Base-by-base conservation (phyloP, 169 alveolate species). In the Cyclospora cayetanensis region DNA sequence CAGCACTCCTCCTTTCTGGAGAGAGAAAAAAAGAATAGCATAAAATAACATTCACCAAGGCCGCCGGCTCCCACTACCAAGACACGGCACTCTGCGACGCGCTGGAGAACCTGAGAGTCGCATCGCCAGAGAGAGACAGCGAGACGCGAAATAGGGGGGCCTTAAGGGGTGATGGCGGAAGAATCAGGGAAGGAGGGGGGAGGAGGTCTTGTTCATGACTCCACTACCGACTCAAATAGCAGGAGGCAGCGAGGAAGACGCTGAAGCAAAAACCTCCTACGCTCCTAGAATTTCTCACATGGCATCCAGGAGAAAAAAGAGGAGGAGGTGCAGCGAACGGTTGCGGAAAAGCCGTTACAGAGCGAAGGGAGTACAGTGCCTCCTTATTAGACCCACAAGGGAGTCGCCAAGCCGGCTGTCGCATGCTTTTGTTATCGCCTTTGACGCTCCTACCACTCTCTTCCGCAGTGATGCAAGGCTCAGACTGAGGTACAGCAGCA, bases 61-160 rank as follows among this genome's bases (percentile, higher is more conserved):
- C 94, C 94, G 11, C 94, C 94, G 1, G 94, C 94, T 2, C 94
- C 94, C 52, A 91, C 87, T 18, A 91, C 94, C 39, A 91, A 72
- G 31, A 91, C 94, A 1, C 68, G 85, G 70, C 82, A 55, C 50
- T 84, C 82, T 1, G 34, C 82, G 37, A 37, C 65, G 27, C 29
- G 82, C 31, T 60, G 39, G 37, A 39, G 85, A 18, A 72, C 72
- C 72, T 60, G 72, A 12, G 2, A n/a, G n/a, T n/a, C n/a, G n/a
- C n/a, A n/a, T n/a, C n/a, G n/a, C n/a, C n/a, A n/a, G n/a, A n/a
- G n/a, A n/a, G n/a, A n/a, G n/a, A n/a, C n/a, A n/a, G n/a, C n/a
- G n/a, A n/a, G n/a, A n/a, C n/a, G n/a, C n/a, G n/a, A n/a, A n/a
- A n/a, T n/a, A n/a, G n/a, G n/a, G n/a, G n/a, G n/a, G n/a, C n/a